Evolutionary conservation across 257 asterid species (phyloP), one percentile per base, ranked within the genome.

Genomic region (Avicennia marina): DNA sequence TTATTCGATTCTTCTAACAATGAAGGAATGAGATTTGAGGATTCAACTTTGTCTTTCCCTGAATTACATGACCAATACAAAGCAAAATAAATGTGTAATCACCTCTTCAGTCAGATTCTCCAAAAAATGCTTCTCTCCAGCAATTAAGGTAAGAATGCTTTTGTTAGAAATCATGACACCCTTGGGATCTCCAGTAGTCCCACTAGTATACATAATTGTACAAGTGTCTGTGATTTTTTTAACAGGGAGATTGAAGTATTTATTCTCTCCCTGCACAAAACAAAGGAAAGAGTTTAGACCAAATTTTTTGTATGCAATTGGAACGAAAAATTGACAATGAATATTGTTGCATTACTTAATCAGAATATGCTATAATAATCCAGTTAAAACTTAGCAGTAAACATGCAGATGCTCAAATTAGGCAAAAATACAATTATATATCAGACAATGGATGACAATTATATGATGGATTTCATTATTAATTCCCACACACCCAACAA

Each of bases 141-240:
- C 94, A 53, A 89, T 75, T 50, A 91, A 65, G 41, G 95, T 68
- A 62, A 83, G 86, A 72, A 88, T 88, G 78, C 77, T 88, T 69
- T 78, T 85, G 73, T 88, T 88, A 50, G 98, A 85, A 62, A 91
- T 80, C 95, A 85, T 52, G 73, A 91, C 98, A 50, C 98, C 98
- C 81, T 91, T 91, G 43, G 98, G 98, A 53, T 91, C 95, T 49
- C 98, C 95, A 36, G 98, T 91, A 51, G 98, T 91, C 55, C 98
- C 98, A 69, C 98, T 91, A 41, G 98, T 91, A 63, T 91, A 91
- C 98, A 91, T 91, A 40, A 91, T 91, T 50, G 98, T 88, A 67
- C 97, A 91, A 56, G 88, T 88, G 70, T 88, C 97, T 39, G 81
- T 72, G 58, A 80, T 85, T 75, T 67, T 69, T 74, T 89, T 91